Percentiles rank a stretch among this genome's conserved stretches.
Evolutionary conservation across 805 yeast genomes (phyloP).

Genomic region (Saccharomyces eubayanus): DNA sequence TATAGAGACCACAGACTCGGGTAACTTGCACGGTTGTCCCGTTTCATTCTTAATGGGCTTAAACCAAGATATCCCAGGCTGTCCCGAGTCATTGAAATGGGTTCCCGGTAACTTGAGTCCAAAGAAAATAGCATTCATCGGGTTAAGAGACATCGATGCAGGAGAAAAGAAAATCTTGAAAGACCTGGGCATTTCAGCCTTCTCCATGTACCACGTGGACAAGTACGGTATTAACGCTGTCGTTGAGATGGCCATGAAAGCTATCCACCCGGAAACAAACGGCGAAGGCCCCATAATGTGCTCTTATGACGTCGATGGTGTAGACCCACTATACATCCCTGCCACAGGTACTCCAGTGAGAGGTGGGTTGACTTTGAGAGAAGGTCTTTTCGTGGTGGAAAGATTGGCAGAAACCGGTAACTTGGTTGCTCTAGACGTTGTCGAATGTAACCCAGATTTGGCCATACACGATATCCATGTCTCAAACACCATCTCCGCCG

Average conservation of each 20-base stretch:
- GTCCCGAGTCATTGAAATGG: slow-evolving; percentile 74
- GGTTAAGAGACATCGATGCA: slow-evolving; percentile 84
- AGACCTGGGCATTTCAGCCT: slow-evolving; percentile 70
- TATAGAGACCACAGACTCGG: slow-evolving; percentile 71
- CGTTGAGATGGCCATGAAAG: slow-evolving; percentile 80
- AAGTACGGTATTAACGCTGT: slow-evolving; percentile 88
- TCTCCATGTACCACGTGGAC: slow-evolving; percentile 92
- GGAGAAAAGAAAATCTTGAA: slow-evolving; percentile 72
- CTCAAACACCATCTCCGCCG: slow-evolving; percentile 79
- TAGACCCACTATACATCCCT: slow-evolving; percentile 89
- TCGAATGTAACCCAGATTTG: slow-evolving; percentile 85
- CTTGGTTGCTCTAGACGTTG: slow-evolving; percentile 80
- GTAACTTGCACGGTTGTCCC: slow-evolving; percentile 95
- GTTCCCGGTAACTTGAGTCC: slow-evolving; percentile 60
- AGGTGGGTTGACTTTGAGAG: slow-evolving; percentile 91
- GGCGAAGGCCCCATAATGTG: slow-evolving; percentile 72
- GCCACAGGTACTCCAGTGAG: slow-evolving; percentile 98
- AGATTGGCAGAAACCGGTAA: slow-evolving; percentile 87
- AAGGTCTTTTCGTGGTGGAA: slow-evolving; percentile 87
- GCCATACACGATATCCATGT: slow-evolving; percentile 72
- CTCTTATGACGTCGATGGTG: slow-evolving; percentile 93
- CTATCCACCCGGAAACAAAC: slow-evolving; percentile 69
- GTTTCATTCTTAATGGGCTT: slow-evolving; percentile 84
- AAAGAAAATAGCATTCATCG: slow-evolving; percentile 79
- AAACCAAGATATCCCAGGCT: slow-evolving; percentile 41